Percentiles rank a stretch among this genome's conserved stretches.
phyloP scores from a whole-genome alignment of 257 asterid genomes.

The Plantago major region DNA sequence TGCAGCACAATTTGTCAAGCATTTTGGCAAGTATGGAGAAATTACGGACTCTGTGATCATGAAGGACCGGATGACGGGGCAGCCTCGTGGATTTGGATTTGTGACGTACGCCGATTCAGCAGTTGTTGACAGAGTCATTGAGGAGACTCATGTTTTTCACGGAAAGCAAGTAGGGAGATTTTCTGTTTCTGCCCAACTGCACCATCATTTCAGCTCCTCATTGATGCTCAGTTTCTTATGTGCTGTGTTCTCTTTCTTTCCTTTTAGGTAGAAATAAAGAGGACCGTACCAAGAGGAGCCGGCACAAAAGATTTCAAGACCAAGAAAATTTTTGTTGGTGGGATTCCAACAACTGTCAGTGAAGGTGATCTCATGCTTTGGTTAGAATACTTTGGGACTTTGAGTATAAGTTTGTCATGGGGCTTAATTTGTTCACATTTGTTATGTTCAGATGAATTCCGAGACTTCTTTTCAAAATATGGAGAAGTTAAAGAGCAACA shows the following conservation, averaged over 20 bases:
- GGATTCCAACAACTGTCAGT: conserved; percentile 43
- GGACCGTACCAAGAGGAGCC: conserved; percentile 62
- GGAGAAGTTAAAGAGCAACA: conserved; percentile 59
- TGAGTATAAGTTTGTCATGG: not conserved
- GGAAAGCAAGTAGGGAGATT: conserved; percentile 50
- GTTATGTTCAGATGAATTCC: conserved; percentile 44
- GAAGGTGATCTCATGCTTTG: conserved; percentile 35
- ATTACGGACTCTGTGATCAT: conserved; percentile 60
- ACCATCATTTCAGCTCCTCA: not conserved
- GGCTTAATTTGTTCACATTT: conserved; percentile 18
- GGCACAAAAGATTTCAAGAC: conserved; percentile 50
- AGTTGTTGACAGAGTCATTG: conserved; percentile 51
- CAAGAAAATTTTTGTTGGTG: conserved; percentile 60
- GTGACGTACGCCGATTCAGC: conserved; percentile 53
- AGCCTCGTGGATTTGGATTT: conserved; percentile 59
- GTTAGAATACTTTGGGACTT: not conserved
- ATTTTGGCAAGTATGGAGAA: conserved; percentile 57
- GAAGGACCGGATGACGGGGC: conserved; percentile 56
- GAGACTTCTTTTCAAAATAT: conserved; percentile 43
- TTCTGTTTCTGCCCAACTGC: not conserved
- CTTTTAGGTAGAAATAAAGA: conserved; percentile 55
- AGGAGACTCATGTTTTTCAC: conserved; percentile 44
- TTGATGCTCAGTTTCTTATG: conserved; percentile 1
- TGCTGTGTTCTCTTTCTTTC: not conserved
- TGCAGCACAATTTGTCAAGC: conserved; percentile 48